phyloP scores from a whole-genome alignment of 441 rosid genomes.

The Omphalea diandra region DNA sequence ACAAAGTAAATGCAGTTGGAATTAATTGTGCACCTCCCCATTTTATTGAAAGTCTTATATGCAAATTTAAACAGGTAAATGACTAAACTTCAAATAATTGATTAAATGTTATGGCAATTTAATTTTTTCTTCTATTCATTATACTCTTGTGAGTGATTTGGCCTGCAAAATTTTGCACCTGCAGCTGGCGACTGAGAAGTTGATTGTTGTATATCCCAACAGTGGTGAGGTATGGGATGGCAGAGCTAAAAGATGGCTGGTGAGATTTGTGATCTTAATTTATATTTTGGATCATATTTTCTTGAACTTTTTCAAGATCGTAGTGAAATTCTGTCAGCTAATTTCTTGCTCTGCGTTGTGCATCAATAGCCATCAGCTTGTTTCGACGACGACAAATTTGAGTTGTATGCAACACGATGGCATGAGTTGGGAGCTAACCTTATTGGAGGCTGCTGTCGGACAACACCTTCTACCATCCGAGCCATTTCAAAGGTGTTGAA shows the following conservation, averaged over 20 bases:
- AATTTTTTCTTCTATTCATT: background rate
- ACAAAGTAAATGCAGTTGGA: constrained; percentile 63
- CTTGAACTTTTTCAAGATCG: background rate
- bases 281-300: background rate
- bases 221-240: constrained; percentile 97
- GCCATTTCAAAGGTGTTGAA: constrained; percentile 66
- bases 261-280: constrained; percentile 30
- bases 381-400: constrained; percentile 65
- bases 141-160: background rate
- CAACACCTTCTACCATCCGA: constrained; percentile 68
- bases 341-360: background rate
- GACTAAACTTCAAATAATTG: background rate
- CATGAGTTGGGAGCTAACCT: constrained; percentile 74
- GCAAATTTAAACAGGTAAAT: constrained; percentile 58
- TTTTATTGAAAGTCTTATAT: constrained; percentile 55
- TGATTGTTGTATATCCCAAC: constrained; percentile 78
- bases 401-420: constrained; percentile 64
- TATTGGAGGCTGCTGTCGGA: constrained; percentile 87
- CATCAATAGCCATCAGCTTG: constrained; percentile 74
- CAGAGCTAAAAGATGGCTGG: constrained; percentile 84
- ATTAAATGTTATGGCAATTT: background rate
- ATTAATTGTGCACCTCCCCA: constrained; percentile 92
- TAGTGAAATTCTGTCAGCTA: background rate
- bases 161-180: background rate
- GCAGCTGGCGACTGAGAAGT: constrained; percentile 71